Conservation (phyloP, 177 flowering plant species). For the Tripterygium wilfordii region DNA sequence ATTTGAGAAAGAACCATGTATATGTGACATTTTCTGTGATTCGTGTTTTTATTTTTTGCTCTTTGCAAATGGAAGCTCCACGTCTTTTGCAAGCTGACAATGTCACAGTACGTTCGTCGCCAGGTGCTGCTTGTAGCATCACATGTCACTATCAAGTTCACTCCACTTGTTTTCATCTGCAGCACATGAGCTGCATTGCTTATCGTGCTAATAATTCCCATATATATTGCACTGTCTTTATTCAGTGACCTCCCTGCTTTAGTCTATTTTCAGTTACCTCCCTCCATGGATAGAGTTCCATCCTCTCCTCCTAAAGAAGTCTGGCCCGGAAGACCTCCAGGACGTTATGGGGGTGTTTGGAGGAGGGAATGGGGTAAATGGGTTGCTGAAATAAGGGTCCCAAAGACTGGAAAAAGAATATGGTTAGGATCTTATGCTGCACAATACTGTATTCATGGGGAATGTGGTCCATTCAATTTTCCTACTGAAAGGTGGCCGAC, state of each 20-base stretch:
- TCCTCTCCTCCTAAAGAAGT: slow-evolving; percentile 3
- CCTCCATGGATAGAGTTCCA: slow-evolving; percentile 7
- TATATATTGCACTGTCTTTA: too few relatives aligned
- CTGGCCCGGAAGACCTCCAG: slow-evolving; percentile 12
- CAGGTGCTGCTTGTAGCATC: slow-evolving; percentile 20
- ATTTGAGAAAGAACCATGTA: slow-evolving; percentile 1
- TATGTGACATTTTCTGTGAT: slow-evolving; percentile 7
- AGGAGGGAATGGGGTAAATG: slow-evolving; percentile 44
- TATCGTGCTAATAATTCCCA: neutral
- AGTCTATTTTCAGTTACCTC: neutral
- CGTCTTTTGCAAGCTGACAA: slow-evolving; percentile 9
- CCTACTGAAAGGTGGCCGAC: slow-evolving; percentile 23
- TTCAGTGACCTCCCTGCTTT: neutral
- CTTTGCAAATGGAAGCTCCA: slow-evolving; percentile 4
- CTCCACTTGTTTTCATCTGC: slow-evolving; percentile 19
- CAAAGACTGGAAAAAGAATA: slow-evolving; percentile 24
- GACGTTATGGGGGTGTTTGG: slow-evolving; percentile 31
- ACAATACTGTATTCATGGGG: slow-evolving; percentile 27
- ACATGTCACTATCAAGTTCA: slow-evolving; percentile 13
- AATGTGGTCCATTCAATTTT: slow-evolving; percentile 25
- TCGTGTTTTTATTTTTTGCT: slow-evolving; percentile 9
- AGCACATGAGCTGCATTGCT: neutral
- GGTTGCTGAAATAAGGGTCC: slow-evolving; percentile 46
- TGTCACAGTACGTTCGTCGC: slow-evolving; percentile 13
- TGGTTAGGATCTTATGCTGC: slow-evolving; percentile 41